Conservation (phyloP, 1,284 basidiomycete species). For the Ganoderma sp. region DNA sequence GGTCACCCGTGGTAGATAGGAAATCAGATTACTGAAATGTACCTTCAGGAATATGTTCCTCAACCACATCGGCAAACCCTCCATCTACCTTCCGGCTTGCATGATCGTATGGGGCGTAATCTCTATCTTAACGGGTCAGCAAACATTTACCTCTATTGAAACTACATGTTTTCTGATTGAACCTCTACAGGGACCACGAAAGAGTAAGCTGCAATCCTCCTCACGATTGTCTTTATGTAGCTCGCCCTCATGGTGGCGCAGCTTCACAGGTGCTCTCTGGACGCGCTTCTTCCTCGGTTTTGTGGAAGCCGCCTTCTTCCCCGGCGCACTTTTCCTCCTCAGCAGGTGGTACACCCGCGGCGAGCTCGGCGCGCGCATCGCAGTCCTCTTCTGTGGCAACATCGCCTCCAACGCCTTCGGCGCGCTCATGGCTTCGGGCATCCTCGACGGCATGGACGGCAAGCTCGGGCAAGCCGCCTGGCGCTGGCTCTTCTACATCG, state of each 20-base stretch:
- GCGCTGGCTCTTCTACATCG: conserved; percentile 78
- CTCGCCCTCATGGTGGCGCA: conserved; percentile 36
- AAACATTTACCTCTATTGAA: neutral
- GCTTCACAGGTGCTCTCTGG: conserved; percentile 70
- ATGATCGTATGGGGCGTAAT: conserved; percentile 66
- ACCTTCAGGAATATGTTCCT: conserved; percentile 70
- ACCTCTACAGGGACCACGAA: conserved; percentile 30
- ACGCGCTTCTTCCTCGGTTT: conserved; percentile 77
- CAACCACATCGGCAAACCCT: conserved; percentile 74
- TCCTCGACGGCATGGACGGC: conserved; percentile 73
- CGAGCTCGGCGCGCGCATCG: conserved; percentile 75
- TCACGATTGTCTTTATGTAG: conserved; percentile 4
- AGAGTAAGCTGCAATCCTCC: conserved; percentile 11
- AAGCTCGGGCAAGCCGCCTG: conserved; percentile 75
- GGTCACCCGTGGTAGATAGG: neutral
- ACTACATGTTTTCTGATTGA: neutral
- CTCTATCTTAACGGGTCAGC: conserved; percentile 32
- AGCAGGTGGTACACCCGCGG: conserved; percentile 76
- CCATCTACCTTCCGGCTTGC: conserved; percentile 71
- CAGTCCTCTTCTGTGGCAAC: conserved; percentile 76
- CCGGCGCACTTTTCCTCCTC: conserved; percentile 64
- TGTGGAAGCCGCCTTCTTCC: conserved; percentile 78
- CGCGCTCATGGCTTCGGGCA: conserved; percentile 75
- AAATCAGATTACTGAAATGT: neutral
- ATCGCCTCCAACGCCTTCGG: conserved; percentile 87